Evolutionary conservation across 306 rosid genomes (phyloP).

Genomic region (Quercus aquifolioides): DNA sequence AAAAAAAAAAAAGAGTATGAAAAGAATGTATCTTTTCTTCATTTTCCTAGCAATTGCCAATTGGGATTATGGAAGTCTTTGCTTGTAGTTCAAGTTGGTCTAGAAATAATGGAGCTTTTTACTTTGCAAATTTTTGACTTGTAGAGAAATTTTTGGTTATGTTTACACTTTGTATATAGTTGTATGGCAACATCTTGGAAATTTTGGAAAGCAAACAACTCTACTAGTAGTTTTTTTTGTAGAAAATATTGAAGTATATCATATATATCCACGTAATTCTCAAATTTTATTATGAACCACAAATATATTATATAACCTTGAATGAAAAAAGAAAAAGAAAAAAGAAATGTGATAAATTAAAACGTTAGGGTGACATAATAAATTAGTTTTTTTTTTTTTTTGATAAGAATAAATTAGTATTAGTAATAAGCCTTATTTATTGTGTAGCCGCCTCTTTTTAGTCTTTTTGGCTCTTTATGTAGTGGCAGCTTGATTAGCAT

Average conservation of each 20-base stretch:
- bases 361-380: too few relatives aligned
- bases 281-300: neutral
- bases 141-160: neutral
- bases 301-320: neutral
- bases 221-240: neutral
- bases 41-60: neutral
- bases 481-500: constrained; percentile 8
- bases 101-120: neutral
- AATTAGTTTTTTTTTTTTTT: too few relatives aligned
- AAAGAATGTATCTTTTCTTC: too few relatives aligned
- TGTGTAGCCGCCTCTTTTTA: constrained; percentile 40
- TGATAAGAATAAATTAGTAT: too few relatives aligned
- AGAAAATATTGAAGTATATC: neutral
- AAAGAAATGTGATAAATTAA: neutral
- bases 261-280: neutral
- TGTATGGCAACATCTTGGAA: neutral
- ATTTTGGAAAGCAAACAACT: neutral
- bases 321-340: neutral
- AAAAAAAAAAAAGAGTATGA: neutral
- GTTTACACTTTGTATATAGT: neutral
- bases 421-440: too few relatives aligned
- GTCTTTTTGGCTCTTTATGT: constrained; percentile 26
- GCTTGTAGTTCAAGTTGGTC: too few relatives aligned
- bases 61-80: neutral
- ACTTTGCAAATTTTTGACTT: neutral